Evolutionary conservation across 441 rosid species (phyloP).

Genomic region (Melastoma candidum): DNA sequence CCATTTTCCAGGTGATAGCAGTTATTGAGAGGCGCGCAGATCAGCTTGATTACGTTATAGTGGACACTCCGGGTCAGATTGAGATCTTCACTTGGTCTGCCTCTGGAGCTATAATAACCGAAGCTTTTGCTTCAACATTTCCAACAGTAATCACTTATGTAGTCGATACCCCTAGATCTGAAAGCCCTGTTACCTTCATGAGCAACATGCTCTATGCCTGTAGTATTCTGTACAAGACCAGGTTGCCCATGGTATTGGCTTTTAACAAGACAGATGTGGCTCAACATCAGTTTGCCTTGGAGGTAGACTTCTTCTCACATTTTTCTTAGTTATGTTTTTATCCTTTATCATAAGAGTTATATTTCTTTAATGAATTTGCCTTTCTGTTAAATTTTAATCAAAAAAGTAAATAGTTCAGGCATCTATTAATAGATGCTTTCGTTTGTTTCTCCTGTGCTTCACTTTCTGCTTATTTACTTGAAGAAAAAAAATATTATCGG

Average conservation of each 20-base stretch:
- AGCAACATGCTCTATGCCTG: slow-evolving; percentile 98
- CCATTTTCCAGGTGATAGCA: slow-evolving; percentile 14
- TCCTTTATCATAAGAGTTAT: too few relatives aligned
- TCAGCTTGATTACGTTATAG: slow-evolving; percentile 91
- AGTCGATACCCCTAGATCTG: slow-evolving; percentile 92
- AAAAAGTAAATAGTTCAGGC: too few relatives aligned
- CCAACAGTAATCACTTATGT: slow-evolving; percentile 81
- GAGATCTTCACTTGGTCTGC: slow-evolving; percentile 99
- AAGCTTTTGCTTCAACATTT: slow-evolving; percentile 95
- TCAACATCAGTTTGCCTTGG: slow-evolving; percentile 86
- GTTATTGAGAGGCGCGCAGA: slow-evolving; percentile 85
- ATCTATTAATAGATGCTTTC: too few relatives aligned
- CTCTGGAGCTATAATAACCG: slow-evolving; percentile 95
- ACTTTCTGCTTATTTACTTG: too few relatives aligned
- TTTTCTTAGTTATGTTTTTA: too few relatives aligned
- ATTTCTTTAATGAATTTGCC: too few relatives aligned
- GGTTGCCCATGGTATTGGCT: slow-evolving; percentile 80
- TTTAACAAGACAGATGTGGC: slow-evolving; percentile 96
- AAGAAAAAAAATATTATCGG: too few relatives aligned
- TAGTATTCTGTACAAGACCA: slow-evolving; percentile 89
- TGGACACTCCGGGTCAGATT: slow-evolving; percentile 98
- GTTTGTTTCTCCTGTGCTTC: too few relatives aligned
- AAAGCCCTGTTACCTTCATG: slow-evolving; percentile 88
- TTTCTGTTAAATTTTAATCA: too few relatives aligned
- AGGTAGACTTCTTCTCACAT: slow-evolving; percentile 33